phyloP scores from a whole-genome alignment of 1,139 yeast species.

The Geotrichum fermentans region DNA sequence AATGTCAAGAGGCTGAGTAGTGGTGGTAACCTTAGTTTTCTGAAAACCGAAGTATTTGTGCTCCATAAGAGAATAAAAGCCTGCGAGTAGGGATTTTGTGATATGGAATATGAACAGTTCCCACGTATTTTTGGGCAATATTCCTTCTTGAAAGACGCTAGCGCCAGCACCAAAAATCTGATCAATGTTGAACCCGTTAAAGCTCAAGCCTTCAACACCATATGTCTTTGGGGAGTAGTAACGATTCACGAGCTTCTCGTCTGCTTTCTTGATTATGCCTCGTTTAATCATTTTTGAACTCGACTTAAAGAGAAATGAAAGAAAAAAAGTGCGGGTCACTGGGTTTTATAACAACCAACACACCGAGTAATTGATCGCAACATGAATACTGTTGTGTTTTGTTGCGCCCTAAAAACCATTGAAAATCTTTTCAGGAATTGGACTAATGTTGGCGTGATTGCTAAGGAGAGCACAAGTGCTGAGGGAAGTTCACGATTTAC shows the following conservation, averaged over 20 bases:
- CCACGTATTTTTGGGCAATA: conserved; percentile 25
- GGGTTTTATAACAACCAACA: no score
- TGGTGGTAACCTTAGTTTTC: background rate
- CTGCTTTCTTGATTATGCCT: background rate
- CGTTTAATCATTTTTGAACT: no score
- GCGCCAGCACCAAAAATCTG: conserved; percentile 30
- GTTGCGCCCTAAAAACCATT: no score
- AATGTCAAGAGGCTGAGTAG: background rate
- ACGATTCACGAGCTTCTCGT: background rate
- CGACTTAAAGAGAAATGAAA: background rate
- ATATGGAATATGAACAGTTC: conserved; percentile 28
- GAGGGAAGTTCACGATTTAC: no score
- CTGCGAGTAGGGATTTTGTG: conserved; percentile 20
- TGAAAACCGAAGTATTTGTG: conserved; percentile 6
- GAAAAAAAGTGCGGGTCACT: background rate
- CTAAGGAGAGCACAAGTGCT: no score
- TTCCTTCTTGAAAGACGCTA: conserved; percentile 20
- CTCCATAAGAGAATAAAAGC: conserved; percentile 7
- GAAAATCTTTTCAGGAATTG: no score
- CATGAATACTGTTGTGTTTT: no score
- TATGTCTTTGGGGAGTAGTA: conserved; percentile 27
- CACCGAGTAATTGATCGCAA: no score
- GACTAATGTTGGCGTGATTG: no score
- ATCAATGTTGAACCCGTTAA: conserved; percentile 29
- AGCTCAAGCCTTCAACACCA: conserved; percentile 27